phyloP scores from a whole-genome alignment of 2,329 filamentous ascomycete species.

The Tolypocladium nubicola region DNA sequence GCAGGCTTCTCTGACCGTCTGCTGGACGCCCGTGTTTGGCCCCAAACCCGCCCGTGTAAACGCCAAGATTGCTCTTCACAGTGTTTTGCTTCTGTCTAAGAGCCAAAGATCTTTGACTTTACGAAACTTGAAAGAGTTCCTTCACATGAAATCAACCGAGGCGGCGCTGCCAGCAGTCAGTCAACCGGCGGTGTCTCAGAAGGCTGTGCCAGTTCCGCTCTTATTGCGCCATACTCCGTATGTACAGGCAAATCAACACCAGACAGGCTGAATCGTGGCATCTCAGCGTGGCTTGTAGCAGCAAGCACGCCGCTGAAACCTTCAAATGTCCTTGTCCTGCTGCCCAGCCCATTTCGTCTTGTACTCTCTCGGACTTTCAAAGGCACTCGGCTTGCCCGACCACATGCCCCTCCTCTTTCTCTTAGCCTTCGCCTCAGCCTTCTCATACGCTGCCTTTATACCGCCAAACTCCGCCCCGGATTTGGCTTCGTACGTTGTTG shows the following conservation, averaged over 20 bases:
- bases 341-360: conserved; percentile 44
- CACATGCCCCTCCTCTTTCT: conserved; percentile 62
- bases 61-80: neutral
- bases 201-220: neutral
- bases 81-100: neutral
- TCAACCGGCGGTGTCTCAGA: neutral
- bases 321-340: conserved; percentile 8
- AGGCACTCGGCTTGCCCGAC: conserved; percentile 49
- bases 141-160: neutral
- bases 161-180: neutral
- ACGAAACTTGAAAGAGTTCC: no score
- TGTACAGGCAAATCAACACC: neutral
- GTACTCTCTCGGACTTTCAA: conserved; percentile 81
- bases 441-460: conserved; percentile 51
- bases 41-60: neutral
- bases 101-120: neutral
- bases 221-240: neutral
- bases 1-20: neutral
- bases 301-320: neutral
- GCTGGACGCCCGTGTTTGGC: neutral
- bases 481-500: conserved; percentile 91
- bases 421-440: conserved; percentile 57
- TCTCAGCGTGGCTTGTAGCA: neutral
- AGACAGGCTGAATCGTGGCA: neutral
- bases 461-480: conserved; percentile 80